Evolutionary conservation across 225 moss, liverwort and hornwort species (phyloP), one percentile per base, ranked within the genome.

Genomic region (Pseudisothecium myosuroides): DNA sequence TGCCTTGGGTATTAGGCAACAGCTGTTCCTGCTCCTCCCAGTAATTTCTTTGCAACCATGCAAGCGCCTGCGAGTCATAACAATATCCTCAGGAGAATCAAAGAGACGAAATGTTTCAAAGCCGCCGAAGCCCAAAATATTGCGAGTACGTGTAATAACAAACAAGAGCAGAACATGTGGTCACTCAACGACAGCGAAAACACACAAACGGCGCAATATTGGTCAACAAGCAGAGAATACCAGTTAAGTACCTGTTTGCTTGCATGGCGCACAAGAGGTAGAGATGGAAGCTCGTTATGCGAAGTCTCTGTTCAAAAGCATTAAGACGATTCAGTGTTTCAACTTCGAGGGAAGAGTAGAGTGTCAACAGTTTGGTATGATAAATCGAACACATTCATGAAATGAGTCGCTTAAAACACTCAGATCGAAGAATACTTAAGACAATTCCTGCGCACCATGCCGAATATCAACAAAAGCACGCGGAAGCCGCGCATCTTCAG

Each of bases 401-500:
- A 56, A 62, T 34, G 32, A 92, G 45, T 43, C 34, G 67, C 82
- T 86, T 27, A 37, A 66, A 78, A 50, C 29, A 85, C 77, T 41
- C 69, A 68, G 58, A 77, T 65, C 31, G 27, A 81, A 74, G 59
- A 83, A 86, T 24, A 37, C 64, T 71, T 47, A 64, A 77, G n/a
- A 85, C 1, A 39, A 79, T 75, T 80, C 56, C 73, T 86, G 68
- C 93, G 76, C 56, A 99, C 99, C 99, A 92, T 99, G 99, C 65
- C 97, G 99, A 84, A 99, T 95, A 91, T 99, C 99, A 80, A 99
- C 97, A 65, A 97, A 94, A 63, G 94, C 86, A 81, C 97, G 96
- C 56, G 99, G 97, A 85, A 99, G 96, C 75, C 94, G 92, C 9
- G 94, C 96, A 68, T 89, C 88, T 76, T 96, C 95, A 74, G 99